phyloP scores from a whole-genome alignment of 139 green algal species.

The Closterium sp. region DNA sequence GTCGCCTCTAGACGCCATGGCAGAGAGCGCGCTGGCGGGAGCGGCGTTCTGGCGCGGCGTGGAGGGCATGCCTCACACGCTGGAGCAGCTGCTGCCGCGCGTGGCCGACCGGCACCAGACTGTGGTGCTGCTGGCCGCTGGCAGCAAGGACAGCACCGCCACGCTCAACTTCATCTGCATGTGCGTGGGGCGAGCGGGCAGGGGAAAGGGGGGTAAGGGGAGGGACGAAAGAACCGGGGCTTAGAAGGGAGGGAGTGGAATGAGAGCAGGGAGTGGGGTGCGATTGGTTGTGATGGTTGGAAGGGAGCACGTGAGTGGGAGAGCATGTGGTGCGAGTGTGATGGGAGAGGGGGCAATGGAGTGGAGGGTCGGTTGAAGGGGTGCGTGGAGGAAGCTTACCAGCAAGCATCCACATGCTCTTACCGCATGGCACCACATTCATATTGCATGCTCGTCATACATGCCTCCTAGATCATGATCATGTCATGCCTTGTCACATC shows the following conservation, averaged over 20 bases:
- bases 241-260: not conserved
- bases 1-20: not conserved
- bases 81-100: slow-evolving; percentile 5
- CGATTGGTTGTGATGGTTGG: not conserved
- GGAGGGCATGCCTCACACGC: slow-evolving; percentile 1
- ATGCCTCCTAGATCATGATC: too few species aligned
- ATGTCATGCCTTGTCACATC: too few species aligned
- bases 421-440: too few species aligned
- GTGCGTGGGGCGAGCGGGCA: not conserved
- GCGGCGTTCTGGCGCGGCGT: not conserved
- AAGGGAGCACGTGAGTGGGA: not conserved
- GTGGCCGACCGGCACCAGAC: not conserved
- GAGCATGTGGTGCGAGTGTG: not conserved
- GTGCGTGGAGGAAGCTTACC: too few species aligned
- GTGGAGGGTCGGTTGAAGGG: too few species aligned
- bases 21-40: not conserved
- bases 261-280: not conserved
- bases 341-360: not conserved
- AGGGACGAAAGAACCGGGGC: not conserved
- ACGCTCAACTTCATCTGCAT: slow-evolving; percentile 20
- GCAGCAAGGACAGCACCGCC: not conserved
- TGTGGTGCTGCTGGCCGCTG: slow-evolving; percentile 1
- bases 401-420: too few species aligned
- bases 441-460: too few species aligned
- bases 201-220: too few species aligned